Evolutionary conservation across 768 basidiomycete genomes (phyloP).

Genomic region (Pilatotrama ljubarskyi): DNA sequence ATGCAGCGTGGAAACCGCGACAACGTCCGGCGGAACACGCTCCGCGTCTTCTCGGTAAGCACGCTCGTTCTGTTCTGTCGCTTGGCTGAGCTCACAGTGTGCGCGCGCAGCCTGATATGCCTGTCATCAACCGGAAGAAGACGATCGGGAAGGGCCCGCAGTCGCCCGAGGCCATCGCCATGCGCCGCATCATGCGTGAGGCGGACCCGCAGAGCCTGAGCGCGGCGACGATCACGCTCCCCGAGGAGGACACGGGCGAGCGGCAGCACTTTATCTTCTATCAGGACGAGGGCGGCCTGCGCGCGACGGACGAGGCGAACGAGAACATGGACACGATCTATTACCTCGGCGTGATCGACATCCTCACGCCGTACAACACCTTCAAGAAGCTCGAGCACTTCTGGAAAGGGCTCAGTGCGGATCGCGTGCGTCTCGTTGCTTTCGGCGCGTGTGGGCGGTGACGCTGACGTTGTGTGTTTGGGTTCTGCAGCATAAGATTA

Average conservation of each 20-base stretch:
- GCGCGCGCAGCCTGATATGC: conserved; percentile 63
- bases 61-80: conserved; percentile 19
- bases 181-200: conserved; percentile 82
- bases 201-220: conserved; percentile 78
- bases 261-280: conserved; percentile 86
- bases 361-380: conserved; percentile 82
- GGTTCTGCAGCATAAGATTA: conserved; percentile 80
- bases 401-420: conserved; percentile 89
- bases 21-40: conserved; percentile 85
- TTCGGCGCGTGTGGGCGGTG: background rate
- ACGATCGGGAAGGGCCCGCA: conserved; percentile 55
- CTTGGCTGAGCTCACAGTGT: background rate
- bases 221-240: conserved; percentile 49
- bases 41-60: conserved; percentile 88
- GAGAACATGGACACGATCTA: conserved; percentile 75
- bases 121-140: conserved; percentile 59
- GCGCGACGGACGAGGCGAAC: conserved; percentile 88
- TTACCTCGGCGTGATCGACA: conserved; percentile 96
- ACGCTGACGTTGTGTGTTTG: conserved; percentile 1
- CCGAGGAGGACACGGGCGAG: conserved; percentile 61
- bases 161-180: conserved; percentile 75
- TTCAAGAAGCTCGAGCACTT: conserved; percentile 84
- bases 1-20: conserved; percentile 90
- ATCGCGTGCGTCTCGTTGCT: conserved; percentile 66
- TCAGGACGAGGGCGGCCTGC: conserved; percentile 92